These are phyloP conservation scores for Cyclotella distinguenda DNA, from an alignment of 108 stramenopile genomes.

Conservation along the genomic window DNA sequence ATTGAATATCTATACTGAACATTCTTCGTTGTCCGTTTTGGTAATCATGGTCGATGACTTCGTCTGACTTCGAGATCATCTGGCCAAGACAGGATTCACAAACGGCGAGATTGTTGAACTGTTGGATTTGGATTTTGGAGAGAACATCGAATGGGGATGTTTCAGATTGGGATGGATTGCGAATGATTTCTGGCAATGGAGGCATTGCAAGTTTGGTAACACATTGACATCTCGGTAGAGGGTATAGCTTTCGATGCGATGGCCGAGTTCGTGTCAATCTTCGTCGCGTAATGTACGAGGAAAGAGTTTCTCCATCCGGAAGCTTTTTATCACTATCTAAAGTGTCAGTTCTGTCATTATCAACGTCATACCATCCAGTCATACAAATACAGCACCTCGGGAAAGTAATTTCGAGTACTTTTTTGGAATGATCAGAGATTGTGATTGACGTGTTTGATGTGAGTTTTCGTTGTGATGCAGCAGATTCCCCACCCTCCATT, in stretches of 20 bases:
- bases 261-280: slow-evolving; percentile 11
- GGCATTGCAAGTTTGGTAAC: slow-evolving; percentile 24
- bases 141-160: slow-evolving; percentile 5
- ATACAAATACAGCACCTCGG: not conserved
- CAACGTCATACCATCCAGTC: slow-evolving; percentile 2
- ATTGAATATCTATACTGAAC: slow-evolving; percentile 18
- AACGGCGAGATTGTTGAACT: slow-evolving; percentile 27
- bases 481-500: not conserved
- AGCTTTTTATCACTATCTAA: not conserved
- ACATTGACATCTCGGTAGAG: slow-evolving; percentile 43
- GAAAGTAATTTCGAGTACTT: slow-evolving; percentile 6
- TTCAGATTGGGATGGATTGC: not conserved
- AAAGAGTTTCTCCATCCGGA: not conserved
- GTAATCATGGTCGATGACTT: slow-evolving; percentile 36
- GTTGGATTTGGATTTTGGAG: slow-evolving; percentile 11
- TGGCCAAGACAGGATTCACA: slow-evolving; percentile 29
- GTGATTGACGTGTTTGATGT: not conserved
- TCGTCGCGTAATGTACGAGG: not conserved
- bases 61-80: slow-evolving; percentile 12
- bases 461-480: not conserved
- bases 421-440: not conserved
- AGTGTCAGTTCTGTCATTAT: not conserved
- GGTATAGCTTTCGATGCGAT: slow-evolving; percentile 25
- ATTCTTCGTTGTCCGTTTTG: slow-evolving; percentile 37
- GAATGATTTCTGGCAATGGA: not conserved